phyloP scores from a whole-genome alignment of 2,329 filamentous ascomycete genomes.

The Epichloe sylvatica region DNA sequence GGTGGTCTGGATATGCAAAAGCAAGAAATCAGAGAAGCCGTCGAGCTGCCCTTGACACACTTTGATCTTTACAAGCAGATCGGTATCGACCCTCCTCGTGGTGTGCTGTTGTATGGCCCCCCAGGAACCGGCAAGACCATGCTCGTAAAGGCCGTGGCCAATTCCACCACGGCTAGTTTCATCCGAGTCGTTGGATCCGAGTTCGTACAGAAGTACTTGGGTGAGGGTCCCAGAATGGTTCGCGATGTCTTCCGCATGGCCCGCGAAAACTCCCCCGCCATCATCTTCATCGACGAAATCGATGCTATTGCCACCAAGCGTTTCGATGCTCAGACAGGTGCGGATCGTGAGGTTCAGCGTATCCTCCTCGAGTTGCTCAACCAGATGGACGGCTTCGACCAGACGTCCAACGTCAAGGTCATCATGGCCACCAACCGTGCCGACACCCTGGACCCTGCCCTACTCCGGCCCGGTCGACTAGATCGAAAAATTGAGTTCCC shows the following conservation, averaged over 20 bases:
- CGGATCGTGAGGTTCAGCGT: slow-evolving; percentile 95
- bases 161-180: slow-evolving; percentile 95
- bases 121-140: slow-evolving; percentile 95
- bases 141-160: slow-evolving; percentile 95
- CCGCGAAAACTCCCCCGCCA: slow-evolving; percentile 90
- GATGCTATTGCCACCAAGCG: slow-evolving; percentile 98
- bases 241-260: slow-evolving; percentile 99
- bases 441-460: slow-evolving; percentile 87
- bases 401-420: slow-evolving; percentile 97
- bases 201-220: slow-evolving; percentile 97
- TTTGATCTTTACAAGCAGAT: slow-evolving; percentile 99
- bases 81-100: slow-evolving; percentile 92
- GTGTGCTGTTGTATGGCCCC: slow-evolving; percentile 94
- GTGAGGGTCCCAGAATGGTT: slow-evolving; percentile 96
- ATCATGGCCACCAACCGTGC: slow-evolving; percentile 99
- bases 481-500: slow-evolving; percentile 99
- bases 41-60: slow-evolving; percentile 90
- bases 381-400: slow-evolving; percentile 99
- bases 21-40: slow-evolving; percentile 95
- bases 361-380: slow-evolving; percentile 95
- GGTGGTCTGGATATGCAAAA: slow-evolving; percentile 99
- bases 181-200: slow-evolving; percentile 97
- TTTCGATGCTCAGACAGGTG: slow-evolving; percentile 96
- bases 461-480: slow-evolving; percentile 85
- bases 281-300: slow-evolving; percentile 99